Evolutionary conservation across 1,284 basidiomycete genomes (phyloP).

Genomic region (Ceratobasidium sp.): DNA sequence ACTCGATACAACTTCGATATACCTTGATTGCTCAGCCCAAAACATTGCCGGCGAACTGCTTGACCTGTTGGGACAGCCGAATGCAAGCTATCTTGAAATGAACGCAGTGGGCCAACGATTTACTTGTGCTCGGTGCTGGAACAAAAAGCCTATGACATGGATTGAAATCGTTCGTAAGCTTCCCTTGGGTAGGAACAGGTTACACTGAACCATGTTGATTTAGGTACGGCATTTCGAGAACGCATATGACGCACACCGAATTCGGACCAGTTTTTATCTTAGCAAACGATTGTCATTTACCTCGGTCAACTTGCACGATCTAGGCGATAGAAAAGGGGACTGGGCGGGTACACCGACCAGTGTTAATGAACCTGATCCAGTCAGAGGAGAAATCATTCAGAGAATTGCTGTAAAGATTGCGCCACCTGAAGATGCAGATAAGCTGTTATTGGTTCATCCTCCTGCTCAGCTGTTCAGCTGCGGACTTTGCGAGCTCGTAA

Average conservation of each 20-base stretch:
- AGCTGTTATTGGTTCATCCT: neutral
- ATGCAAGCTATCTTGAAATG: conserved; percentile 30
- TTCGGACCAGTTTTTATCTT: neutral
- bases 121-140: conserved; percentile 26
- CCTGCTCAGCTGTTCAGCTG: neutral
- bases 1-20: neutral
- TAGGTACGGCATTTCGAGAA: neutral
- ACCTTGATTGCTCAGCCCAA: neutral
- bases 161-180: conserved; percentile 2
- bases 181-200: neutral
- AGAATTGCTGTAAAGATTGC: neutral
- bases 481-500: conserved; percentile 1
- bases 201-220: neutral
- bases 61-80: neutral
- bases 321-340: neutral
- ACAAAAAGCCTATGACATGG: conserved; percentile 13
- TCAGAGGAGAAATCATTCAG: neutral
- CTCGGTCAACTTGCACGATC: conserved; percentile 4
- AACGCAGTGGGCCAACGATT: conserved; percentile 16
- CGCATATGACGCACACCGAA: neutral
- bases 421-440: neutral
- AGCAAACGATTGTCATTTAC: neutral
- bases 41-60: conserved; percentile 11
- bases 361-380: no score
- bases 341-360: neutral